phyloP scores from a whole-genome alignment of 2,329 filamentous ascomycete genomes.

The Fusarium xylarioides region DNA sequence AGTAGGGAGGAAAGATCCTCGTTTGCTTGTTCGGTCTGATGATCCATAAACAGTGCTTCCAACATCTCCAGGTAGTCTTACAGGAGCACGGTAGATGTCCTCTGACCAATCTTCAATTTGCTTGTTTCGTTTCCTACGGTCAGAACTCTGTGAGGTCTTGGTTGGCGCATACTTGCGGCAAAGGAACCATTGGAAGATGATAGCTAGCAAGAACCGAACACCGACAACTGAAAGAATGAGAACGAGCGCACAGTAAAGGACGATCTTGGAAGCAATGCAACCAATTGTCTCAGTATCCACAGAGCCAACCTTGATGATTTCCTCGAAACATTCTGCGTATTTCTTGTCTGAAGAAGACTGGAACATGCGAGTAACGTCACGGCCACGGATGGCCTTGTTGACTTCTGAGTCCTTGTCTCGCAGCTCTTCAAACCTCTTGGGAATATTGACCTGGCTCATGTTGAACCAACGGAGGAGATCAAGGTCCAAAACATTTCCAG shows the following conservation, averaged over 20 bases:
- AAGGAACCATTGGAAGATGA: constrained; percentile 97
- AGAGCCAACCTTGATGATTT: constrained; percentile 95
- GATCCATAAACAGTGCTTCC: constrained; percentile 69
- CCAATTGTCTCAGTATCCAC: constrained; percentile 96
- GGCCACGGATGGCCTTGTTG: constrained; percentile 75
- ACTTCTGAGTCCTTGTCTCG: constrained; percentile 69
- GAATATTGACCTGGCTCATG: constrained; percentile 77
- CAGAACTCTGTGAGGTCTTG: constrained; percentile 83
- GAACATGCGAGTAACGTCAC: constrained; percentile 89
- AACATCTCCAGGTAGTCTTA: constrained; percentile 79
- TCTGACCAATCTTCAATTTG: constrained; percentile 99
- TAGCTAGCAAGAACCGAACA: constrained; percentile 85
- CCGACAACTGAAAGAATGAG: constrained; percentile 91
- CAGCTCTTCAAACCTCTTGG: constrained; percentile 81
- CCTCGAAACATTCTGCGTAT: constrained; percentile 84
- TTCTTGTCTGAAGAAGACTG: constrained; percentile 81
- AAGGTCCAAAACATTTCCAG: constrained; percentile 90
- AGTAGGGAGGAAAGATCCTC: constrained; percentile 87
- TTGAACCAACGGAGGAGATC: constrained; percentile 93
- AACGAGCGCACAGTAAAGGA: constrained; percentile 90
- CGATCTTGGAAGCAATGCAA: constrained; percentile 96
- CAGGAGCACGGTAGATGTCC: constrained; percentile 93
- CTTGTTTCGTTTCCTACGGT: constrained; percentile 84
- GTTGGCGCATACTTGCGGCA: constrained; percentile 83
- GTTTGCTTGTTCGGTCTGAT: constrained; percentile 78